Evolutionary conservation across 2,329 filamentous ascomycete species (phyloP).

Genomic region (Botrytis hyacinthi): DNA sequence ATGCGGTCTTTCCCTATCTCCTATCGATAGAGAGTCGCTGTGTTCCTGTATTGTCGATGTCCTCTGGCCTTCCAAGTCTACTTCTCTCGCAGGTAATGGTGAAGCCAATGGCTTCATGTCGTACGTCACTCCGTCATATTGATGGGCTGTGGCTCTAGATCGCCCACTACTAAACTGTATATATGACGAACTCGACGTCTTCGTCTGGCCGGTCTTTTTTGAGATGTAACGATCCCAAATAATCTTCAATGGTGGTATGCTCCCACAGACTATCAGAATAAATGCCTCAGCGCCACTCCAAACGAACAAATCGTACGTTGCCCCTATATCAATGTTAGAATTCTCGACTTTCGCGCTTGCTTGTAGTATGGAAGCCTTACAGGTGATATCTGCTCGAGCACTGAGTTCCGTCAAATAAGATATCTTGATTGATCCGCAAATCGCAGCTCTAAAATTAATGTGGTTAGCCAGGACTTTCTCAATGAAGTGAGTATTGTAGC

Average conservation of each 20-base stretch:
- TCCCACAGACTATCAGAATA: neutral
- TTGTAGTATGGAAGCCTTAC: neutral
- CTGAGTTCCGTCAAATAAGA: neutral
- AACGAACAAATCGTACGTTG: neutral
- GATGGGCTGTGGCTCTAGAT: neutral
- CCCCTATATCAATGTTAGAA: neutral
- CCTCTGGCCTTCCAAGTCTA: neutral
- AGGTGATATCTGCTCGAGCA: neutral
- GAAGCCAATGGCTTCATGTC: neutral
- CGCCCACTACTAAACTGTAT: neutral
- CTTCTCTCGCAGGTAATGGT: neutral
- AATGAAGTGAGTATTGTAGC: neutral
- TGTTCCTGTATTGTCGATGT: neutral
- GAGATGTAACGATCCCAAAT: neutral
- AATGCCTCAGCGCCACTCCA: neutral
- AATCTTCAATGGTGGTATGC: neutral
- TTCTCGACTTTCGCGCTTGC: neutral
- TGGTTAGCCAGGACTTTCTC: neutral
- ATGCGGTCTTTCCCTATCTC: neutral
- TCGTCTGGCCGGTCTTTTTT: neutral
- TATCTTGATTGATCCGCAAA: neutral
- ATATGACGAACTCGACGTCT: neutral
- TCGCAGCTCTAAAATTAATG: neutral
- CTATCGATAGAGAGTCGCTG: neutral
- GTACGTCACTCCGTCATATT: neutral